Conservation (phyloP, 805 yeast genomes). For the Candida maesae region DNA sequence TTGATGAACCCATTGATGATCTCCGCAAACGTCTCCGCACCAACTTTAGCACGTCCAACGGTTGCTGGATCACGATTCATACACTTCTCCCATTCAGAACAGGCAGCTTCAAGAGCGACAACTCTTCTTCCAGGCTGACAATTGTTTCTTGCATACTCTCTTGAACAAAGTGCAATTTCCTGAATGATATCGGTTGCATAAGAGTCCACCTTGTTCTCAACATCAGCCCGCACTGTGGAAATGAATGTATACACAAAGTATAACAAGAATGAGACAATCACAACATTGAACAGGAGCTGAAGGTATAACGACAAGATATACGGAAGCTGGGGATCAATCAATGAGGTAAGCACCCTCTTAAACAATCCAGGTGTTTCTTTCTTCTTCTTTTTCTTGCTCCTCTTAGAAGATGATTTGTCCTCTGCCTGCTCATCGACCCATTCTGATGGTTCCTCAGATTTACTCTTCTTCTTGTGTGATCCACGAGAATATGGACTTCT, state of each 20-base stretch:
- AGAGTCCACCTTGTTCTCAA: constrained; percentile 62
- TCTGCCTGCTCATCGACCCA: constrained; percentile 24
- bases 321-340: constrained; percentile 48
- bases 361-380: constrained; percentile 6
- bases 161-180: constrained; percentile 64
- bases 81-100: constrained; percentile 76
- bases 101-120: constrained; percentile 69
- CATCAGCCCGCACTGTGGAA: constrained; percentile 60
- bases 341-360: constrained; percentile 14
- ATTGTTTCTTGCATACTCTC: constrained; percentile 66
- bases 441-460: constrained; percentile 7
- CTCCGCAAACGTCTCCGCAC: constrained; percentile 82
- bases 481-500: constrained; percentile 21
- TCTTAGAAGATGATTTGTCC: no score
- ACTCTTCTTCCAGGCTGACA: constrained; percentile 64
- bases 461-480: constrained; percentile 12
- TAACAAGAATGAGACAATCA: constrained; percentile 46
- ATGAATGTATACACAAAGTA: constrained; percentile 50
- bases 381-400: constrained; percentile 5
- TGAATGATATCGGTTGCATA: constrained; percentile 56
- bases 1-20: constrained; percentile 71
- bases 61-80: constrained; percentile 72
- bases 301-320: constrained; percentile 57
- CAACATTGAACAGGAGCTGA: constrained; percentile 56
- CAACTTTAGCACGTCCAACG: constrained; percentile 63